These are phyloP conservation scores for Gossypium gossypioides DNA, from an alignment of 441 rosid genomes.

Conservation along the genomic window DNA sequence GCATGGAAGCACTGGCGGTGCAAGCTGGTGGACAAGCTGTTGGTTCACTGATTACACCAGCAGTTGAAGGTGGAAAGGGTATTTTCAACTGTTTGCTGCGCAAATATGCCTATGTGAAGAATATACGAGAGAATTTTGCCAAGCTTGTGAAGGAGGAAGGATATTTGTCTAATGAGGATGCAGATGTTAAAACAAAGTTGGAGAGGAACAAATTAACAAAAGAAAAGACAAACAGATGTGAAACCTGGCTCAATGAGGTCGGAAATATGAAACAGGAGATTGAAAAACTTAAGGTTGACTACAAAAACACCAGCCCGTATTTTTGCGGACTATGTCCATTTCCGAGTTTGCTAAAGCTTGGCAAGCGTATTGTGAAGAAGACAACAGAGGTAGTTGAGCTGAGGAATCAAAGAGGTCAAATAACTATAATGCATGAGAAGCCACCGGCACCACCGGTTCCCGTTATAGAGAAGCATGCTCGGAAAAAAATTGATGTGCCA, in stretches of 20 bases:
- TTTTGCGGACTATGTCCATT: constrained; percentile 11
- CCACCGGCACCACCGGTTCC: constrained; percentile 3
- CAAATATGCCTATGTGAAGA: constrained; percentile 8
- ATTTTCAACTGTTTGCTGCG: background rate
- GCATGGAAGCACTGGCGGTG: background rate
- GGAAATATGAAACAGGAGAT: background rate
- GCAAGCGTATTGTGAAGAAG: constrained; percentile 2
- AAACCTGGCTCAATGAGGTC: constrained; percentile 5
- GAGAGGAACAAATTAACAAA: background rate
- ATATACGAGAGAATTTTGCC: background rate
- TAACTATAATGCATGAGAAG: constrained; percentile 5
- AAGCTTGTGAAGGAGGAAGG: background rate
- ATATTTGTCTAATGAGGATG: background rate
- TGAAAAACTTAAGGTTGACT: background rate
- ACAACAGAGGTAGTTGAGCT: constrained; percentile 1
- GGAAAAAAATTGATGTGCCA: background rate
- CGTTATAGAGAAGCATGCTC: constrained; percentile 7
- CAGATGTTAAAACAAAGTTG: background rate
- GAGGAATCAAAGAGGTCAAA: background rate
- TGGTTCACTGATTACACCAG: constrained; percentile 2
- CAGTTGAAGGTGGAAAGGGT: constrained; percentile 5
- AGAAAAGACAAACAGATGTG: constrained; percentile 8
- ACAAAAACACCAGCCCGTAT: background rate
- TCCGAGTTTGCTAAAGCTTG: constrained; percentile 8
- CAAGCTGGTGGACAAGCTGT: constrained; percentile 6